Evolutionary conservation across 495 filamentous ascomycete species (phyloP), one percentile per base, ranked within the genome.

Genomic region (Penicillium crystallinum): DNA sequence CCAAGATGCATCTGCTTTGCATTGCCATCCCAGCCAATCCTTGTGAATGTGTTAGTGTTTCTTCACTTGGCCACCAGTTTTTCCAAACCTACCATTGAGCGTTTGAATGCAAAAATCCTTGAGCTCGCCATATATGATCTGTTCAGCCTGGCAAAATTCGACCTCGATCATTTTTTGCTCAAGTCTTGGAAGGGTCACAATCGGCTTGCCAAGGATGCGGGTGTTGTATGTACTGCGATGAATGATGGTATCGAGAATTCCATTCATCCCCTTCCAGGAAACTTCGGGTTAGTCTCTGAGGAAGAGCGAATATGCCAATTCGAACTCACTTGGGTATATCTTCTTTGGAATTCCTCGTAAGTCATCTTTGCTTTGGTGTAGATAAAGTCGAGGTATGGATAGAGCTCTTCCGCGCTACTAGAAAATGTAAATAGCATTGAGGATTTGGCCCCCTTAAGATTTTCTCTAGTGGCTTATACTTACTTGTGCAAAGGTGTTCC

Each of bases 401-500:
- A 87, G 10, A 86, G 65, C 54, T 86, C 81, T 10, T 64, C 57
- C 1, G 70, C 55, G 15, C 42, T 46, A 46, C 65, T 71, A 31
- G 43, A 18, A 18, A 50, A 35, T 14, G 25, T 23, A 0, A 18
- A 58, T 18, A 62, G 55, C 6, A 17, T 22, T 21, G 3, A 25
- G 6, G 5, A 25, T 8, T 15, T 41, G 11, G 6, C 1, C 8
- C 14, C 7, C 3, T 10, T n/a, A 18, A 29, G 8, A 19, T 33
- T 2, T 18, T 17, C 40, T n/a, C 25, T 10, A 33, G 3, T 1
- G 21, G 37, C 37, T 27, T 10, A 3, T 12, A 11, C 59, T 46
- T 56, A 67, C 66, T 86, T 86, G 5, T 72, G 59, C n/a, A 86
- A 58, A 0, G 83, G 85, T 0, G 85, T 89, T 1, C 82, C 85